Conservation (phyloP, 306 rosid genomes). For the Acacia acuminata region DNA sequence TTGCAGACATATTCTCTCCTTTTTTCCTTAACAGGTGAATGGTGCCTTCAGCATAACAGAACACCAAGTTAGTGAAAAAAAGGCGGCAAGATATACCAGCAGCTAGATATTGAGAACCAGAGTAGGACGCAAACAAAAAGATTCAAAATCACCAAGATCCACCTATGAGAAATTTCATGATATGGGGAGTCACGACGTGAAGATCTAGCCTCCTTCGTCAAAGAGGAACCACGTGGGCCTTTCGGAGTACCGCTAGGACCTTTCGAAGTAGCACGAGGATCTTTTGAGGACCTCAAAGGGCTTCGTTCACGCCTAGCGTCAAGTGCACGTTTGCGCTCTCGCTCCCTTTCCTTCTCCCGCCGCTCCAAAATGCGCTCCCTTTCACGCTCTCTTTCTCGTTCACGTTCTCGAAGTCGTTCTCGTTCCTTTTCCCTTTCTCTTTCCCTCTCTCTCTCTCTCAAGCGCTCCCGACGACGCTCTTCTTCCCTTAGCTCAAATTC, state of each 20-base stretch:
- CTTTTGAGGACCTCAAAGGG: slow-evolving; percentile 64
- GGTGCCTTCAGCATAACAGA: slow-evolving; percentile 99
- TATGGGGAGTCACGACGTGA: slow-evolving; percentile 84
- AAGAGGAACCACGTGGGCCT: slow-evolving; percentile 81
- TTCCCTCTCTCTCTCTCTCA: slow-evolving; percentile 88
- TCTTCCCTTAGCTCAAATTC: slow-evolving; percentile 97
- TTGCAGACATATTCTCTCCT: slow-evolving; percentile 99
- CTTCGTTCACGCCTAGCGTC: slow-evolving; percentile 51
- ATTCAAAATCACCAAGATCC: slow-evolving; percentile 82
- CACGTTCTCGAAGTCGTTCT: slow-evolving; percentile 69
- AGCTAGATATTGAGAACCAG: slow-evolving; percentile 76
- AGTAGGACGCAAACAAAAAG: slow-evolving; percentile 65
- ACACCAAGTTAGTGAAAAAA: slow-evolving; percentile 83
- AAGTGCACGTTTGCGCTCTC: slow-evolving; percentile 80
- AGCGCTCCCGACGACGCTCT: slow-evolving; percentile 90
- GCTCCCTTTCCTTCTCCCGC: slow-evolving; percentile 84
- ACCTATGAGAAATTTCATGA: slow-evolving; percentile 83
- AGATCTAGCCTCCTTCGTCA: slow-evolving; percentile 78
- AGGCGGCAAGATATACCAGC: slow-evolving; percentile 75
- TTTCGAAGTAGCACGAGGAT: slow-evolving; percentile 61
- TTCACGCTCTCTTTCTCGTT: slow-evolving; percentile 75
- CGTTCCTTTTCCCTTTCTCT: slow-evolving; percentile 85
- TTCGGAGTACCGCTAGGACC: slow-evolving; percentile 65
- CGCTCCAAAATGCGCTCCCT: slow-evolving; percentile 77
- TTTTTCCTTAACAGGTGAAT: slow-evolving; percentile 97